Evolutionary conservation across 2,329 filamentous ascomycete genomes (phyloP), one percentile per base, ranked within the genome.

Genomic region (Botrytis sinoallii): DNA sequence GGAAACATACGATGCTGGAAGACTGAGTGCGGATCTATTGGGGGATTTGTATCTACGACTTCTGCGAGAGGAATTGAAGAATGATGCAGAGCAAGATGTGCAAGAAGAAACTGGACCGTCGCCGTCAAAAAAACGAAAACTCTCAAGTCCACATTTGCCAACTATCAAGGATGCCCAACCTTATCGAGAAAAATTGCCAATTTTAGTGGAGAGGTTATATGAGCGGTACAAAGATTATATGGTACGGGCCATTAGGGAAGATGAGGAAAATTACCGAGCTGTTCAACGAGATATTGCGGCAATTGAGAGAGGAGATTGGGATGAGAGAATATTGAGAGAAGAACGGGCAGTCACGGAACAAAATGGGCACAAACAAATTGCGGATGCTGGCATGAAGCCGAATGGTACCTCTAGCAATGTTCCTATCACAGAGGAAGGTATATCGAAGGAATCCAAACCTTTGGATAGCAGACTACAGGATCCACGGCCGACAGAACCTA

Each of bases 21-120:
- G 95, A 75, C 84, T 98, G 81, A 92, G 86, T 66, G 90, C 94
- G 12, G 92, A 95, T 82, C 89, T 93, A 61, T 85, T 98, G 77
- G 90, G 93, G 82, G 88, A 92, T 80, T 87, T 96, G 70, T 98
- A 97, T 82, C 84, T 94, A 77, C 87, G 89, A 74, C 84, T 97
- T 74, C 83, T 98, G 81, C 89, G 89, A 77, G 92, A 97, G 77
- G 94, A 96, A 82, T 83, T 91, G 76, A 88, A 84, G 64, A 46
- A 57, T 40, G 72, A 73, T 78, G 82, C 81, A 72, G 88, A 91
- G 75, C 83, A 77, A 78, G 81, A 78, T 75, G 79, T 68, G 42
- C 74, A 74, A 46, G 80, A 82, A 73, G 87, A 87, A 77, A 85
- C 84, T 70, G 82, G 85, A 46, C 80, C 84, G 52, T 86, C 86